Evolutionary conservation across 2,329 filamentous ascomycete genomes (phyloP), one percentile per base, ranked within the genome.

Genomic region (Taxawa tesnikishii): DNA sequence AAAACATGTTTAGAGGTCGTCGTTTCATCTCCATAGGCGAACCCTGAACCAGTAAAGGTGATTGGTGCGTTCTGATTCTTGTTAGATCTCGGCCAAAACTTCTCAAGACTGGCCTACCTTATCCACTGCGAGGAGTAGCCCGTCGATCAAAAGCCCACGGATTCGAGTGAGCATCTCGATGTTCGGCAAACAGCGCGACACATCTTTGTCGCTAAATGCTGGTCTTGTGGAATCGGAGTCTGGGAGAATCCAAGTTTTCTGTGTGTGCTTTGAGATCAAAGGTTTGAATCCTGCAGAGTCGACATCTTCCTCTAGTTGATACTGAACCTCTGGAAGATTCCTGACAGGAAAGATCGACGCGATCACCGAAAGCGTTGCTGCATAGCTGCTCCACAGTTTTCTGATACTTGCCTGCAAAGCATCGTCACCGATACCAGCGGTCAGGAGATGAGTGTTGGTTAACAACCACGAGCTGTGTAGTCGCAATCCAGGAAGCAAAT

Each of bases 391-490:
- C 75, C 75, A 81, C 38, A 81, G 62, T 37, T 73, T 65, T 38
- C 68, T 66, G 23, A 75, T 68, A 37, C 74, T 64, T 4, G 70
- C 60, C 15, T 64, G 62, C n/a, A 76, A 58, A 16, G 63, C 49
- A 4, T 65, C 65, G 38, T 73, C 69, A 33, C 63, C 63, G 13
- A 61, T 50, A 31, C 72, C 62, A n/a, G 67, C 63, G 33, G 65
- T 57, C 13, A 80, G 54, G 4, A 71, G 58, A 11, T 60, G 48
- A 47, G 65, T 67, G 38, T 68, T 73, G 7, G 65, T 63, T 11
- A 71, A 54, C 32, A 82, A 60, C 78, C 78, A 83, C 10, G 68
- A 70, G 49, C 73, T 79, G 51, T 82, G 82, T 27, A 79, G 60
- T 10, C 77, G 72, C 28, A 83, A 58, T 18, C 65, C 67, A 4